Percentiles rank a stretch among this genome's conserved stretches.
These are phyloP conservation scores for Saturnispora ahearnii DNA, from an alignment of 805 yeast species.

Conservation along the genomic window DNA sequence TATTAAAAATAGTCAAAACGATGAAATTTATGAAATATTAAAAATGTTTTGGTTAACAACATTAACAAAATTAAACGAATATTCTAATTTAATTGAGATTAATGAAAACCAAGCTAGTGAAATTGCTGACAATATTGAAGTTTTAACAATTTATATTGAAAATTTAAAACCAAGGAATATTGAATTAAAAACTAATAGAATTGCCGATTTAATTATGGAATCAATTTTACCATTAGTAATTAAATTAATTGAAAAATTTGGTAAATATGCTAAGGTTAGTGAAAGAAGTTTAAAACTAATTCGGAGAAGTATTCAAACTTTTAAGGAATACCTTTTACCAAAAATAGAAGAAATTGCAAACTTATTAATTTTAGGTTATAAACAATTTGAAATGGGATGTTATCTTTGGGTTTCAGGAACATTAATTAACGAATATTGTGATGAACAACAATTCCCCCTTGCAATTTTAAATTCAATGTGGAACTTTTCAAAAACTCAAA, in stretches of 20 bases:
- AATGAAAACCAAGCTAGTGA: conserved; percentile 32
- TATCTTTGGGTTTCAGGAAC: conserved; percentile 87
- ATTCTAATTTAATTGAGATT: conserved; percentile 14
- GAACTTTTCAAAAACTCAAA: conserved; percentile 64
- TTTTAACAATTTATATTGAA: conserved; percentile 50
- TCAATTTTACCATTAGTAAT: conserved; percentile 50
- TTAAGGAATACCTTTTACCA: conserved; percentile 46
- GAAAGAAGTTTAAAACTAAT: conserved; percentile 68
- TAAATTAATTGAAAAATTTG: conserved; percentile 42
- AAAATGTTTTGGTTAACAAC: conserved; percentile 63
- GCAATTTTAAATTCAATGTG: conserved; percentile 39
- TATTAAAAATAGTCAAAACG: conserved; percentile 27
- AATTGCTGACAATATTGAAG: conserved; percentile 68
- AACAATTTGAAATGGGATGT: conserved; percentile 63
- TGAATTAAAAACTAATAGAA: conserved; percentile 12
- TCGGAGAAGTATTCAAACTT: conserved; percentile 55
- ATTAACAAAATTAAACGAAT: conserved; percentile 29
- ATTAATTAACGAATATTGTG: conserved; percentile 63
- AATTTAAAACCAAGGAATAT: conserved; percentile 46
- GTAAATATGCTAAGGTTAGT: conserved; percentile 53
- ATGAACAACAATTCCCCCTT: conserved; percentile 29
- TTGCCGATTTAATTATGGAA: conserved; percentile 44
- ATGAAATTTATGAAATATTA: conserved; percentile 35
- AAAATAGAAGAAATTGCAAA: conserved; percentile 58
- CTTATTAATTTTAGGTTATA: conserved; percentile 61